Percentiles rank a stretch among this genome's conserved stretches.
These are phyloP conservation scores for Oidiodendron maius DNA, from an alignment of 495 filamentous ascomycete genomes.

Conservation along the genomic window DNA sequence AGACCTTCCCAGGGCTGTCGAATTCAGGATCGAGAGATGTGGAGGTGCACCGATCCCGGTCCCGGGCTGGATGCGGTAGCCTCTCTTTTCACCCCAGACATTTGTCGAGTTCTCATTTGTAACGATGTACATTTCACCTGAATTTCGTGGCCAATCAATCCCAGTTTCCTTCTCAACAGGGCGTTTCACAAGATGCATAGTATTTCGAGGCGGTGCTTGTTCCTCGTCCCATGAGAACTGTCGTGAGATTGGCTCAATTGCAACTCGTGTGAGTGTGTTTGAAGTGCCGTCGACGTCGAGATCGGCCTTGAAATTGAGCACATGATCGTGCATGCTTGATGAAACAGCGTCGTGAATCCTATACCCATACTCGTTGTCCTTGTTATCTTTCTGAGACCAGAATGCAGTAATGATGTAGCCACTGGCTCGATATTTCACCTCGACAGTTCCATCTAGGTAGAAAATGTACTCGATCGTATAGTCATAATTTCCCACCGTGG, in stretches of 20 bases:
- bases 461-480: conserved; percentile 42
- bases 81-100: conserved; percentile 46
- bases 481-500: conserved; percentile 51
- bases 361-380: conserved; percentile 51
- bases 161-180: conserved; percentile 36
- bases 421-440: conserved; percentile 46
- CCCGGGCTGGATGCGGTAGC: conserved; percentile 43
- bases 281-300: conserved; percentile 44
- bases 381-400: conserved; percentile 33
- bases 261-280: conserved; percentile 41
- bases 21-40: conserved; percentile 43
- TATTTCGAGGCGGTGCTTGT: conserved; percentile 33
- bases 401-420: conserved; percentile 51
- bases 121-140: conserved; percentile 41
- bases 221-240: conserved; percentile 40
- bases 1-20: conserved; percentile 37
- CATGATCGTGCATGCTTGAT: conserved; percentile 56
- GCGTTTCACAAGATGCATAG: conserved; percentile 43
- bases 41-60: conserved; percentile 24
- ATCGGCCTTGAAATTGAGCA: conserved; percentile 54
- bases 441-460: conserved; percentile 49
- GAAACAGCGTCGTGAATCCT: conserved; percentile 45
- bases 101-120: conserved; percentile 47
- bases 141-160: conserved; percentile 46
- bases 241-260: conserved; percentile 29